Evolutionary conservation across 345 rosid genomes (phyloP), one percentile per base, ranked within the genome.

Genomic region (Salix suchowensis): DNA sequence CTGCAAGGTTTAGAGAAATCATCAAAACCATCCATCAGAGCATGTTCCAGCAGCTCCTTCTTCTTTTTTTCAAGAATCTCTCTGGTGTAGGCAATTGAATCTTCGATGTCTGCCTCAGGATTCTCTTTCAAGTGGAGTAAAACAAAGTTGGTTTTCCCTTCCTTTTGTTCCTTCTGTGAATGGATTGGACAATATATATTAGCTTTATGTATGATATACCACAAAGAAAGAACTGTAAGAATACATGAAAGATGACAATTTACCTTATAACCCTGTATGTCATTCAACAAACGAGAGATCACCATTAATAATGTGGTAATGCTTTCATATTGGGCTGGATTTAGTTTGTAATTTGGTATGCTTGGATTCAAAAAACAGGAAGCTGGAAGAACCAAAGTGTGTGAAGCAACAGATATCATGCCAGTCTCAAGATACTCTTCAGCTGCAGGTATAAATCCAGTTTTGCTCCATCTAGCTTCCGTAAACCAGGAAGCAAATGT

Each of bases 391-490:
- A 70, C 85, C 16, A 84, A 0, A 13, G 88, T 85, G 78, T 88
- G 94, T 42, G 83, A 15, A 46, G 89, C 91, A 21, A 78, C 62
- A 0, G 93, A 90, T 40, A 39, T 75, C 84, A 84, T 87, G 74
- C 86, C 91, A 4, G 75, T 85, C 71, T 55, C 68, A 13, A 90
- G 74, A 76, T 92, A 90, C 65, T 85, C 94, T 4, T 87, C 83
- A 26, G 68, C 76, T 15, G 87, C 58, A 34, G 88, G 85, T 14
- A 73, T 62, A 32, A 36, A 36, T 50, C 82, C 84, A 24, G 71
- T 85, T 84, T 68, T 84, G 78, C 90, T 86, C 90, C 91, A 88
- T 55, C 72, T 71, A 1, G 97, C 85, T 86, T 91, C 97, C 54
- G 39, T 60, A 34, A 85, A 82, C 97, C 90, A 90, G 19, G 94